Evolutionary conservation across 1,284 basidiomycete species (phyloP).

Genomic region (Grifola frondosa): DNA sequence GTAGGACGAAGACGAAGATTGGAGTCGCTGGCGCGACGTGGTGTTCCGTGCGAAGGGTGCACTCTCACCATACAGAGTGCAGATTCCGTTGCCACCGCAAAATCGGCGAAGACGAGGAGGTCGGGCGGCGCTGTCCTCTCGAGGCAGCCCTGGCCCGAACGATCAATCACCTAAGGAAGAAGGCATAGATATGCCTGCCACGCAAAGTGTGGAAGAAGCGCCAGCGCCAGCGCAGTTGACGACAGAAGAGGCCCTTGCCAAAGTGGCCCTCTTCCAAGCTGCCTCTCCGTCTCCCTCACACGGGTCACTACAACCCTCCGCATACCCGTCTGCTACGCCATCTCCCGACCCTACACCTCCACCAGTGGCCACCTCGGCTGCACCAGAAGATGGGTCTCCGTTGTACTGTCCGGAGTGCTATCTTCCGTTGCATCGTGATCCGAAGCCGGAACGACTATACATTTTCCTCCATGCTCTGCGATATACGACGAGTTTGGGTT

Average conservation of each 20-base stretch:
- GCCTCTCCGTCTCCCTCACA: constrained; percentile 1
- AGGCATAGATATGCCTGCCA: background rate
- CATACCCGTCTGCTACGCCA: background rate
- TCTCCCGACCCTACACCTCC: constrained; percentile 5
- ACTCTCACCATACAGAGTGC: constrained; percentile 47
- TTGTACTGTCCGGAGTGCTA: constrained; percentile 84
- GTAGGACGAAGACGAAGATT: constrained; percentile 89
- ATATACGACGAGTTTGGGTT: constrained; percentile 76
- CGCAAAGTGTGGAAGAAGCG: background rate
- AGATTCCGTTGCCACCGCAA: constrained; percentile 53
- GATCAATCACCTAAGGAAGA: background rate
- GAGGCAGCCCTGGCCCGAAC: too few species aligned
- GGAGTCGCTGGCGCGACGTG: constrained; percentile 86
- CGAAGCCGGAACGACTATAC: constrained; percentile 85
- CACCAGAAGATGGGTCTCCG: constrained; percentile 5
- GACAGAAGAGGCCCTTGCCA: constrained; percentile 43
- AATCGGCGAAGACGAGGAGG: constrained; percentile 58
- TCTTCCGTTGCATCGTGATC: constrained; percentile 87
- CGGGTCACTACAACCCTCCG: background rate
- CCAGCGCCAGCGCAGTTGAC: constrained; percentile 38
- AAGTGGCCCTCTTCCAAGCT: constrained; percentile 30
- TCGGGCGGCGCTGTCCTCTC: constrained; percentile 27
- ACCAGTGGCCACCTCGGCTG: constrained; percentile 3
- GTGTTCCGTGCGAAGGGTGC: constrained; percentile 72
- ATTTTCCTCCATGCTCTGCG: constrained; percentile 91